These are phyloP conservation scores for Neoscytalidium dimidiatum DNA, from an alignment of 2,329 filamentous ascomycete species.

Conservation along the genomic window DNA sequence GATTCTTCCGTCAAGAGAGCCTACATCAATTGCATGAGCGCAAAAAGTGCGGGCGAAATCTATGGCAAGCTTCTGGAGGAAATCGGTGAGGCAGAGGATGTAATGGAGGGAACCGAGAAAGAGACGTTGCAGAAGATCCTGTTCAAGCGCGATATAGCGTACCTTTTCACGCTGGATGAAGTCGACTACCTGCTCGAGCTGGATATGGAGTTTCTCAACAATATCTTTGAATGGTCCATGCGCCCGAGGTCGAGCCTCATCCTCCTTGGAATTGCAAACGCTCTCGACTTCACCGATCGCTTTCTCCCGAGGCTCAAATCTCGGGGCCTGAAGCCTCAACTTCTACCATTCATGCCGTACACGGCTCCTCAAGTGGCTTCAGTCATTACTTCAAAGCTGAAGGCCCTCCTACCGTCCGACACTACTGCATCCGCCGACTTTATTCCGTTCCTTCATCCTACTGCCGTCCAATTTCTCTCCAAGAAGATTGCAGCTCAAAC, in stretches of 20 bases:
- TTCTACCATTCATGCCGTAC: conserved; percentile 92
- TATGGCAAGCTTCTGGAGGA: conserved; percentile 76
- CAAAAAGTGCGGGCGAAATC: conserved; percentile 84
- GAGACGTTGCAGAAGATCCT: conserved; percentile 72
- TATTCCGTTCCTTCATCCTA: conserved; percentile 88
- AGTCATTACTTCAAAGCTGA: conserved; percentile 82
- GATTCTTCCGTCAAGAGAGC: conserved; percentile 62
- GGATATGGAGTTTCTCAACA: conserved; percentile 86
- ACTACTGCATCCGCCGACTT: conserved; percentile 54
- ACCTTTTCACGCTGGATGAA: conserved; percentile 88
- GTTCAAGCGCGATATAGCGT: conserved; percentile 61
- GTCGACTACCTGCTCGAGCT: conserved; percentile 91
- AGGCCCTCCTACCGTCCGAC: conserved; percentile 65
- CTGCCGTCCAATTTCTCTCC: conserved; percentile 89
- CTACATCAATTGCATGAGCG: conserved; percentile 96
- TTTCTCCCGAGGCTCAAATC: conserved; percentile 92
- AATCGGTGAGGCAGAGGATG: conserved; percentile 61
- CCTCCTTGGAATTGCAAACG: conserved; percentile 92
- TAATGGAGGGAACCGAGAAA: conserved; percentile 67
- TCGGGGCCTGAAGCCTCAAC: conserved; percentile 83
- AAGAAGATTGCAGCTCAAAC: conserved; percentile 94
- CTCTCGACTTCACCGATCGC: conserved; percentile 90
- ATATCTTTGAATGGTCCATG: conserved; percentile 95
- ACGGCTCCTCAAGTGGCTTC: conserved; percentile 82
- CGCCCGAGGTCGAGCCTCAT: conserved; percentile 76